Evolutionary conservation across 2,329 filamentous ascomycete genomes (phyloP).

Genomic region (Trichothecium sympodiale): DNA sequence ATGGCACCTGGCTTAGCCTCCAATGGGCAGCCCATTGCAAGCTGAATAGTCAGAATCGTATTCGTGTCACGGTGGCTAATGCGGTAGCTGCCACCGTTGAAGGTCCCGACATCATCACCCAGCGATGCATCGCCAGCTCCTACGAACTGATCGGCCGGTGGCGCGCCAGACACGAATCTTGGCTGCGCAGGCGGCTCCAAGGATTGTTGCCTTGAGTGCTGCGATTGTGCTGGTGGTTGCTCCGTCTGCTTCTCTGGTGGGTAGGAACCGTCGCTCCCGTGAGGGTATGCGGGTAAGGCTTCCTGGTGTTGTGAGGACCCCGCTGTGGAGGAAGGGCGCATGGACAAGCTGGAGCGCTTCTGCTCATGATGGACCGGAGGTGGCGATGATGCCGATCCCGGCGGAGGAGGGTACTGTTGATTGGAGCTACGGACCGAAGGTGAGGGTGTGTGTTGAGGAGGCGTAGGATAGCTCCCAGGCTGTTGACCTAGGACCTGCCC

Average conservation of each 20-base stretch:
- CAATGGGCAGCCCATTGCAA: slow-evolving; percentile 81
- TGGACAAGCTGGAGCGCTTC: slow-evolving; percentile 9
- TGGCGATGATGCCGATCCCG: slow-evolving; percentile 14
- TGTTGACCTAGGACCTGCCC: slow-evolving; percentile 5
- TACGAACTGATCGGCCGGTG: slow-evolving; percentile 44
- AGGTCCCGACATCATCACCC: slow-evolving; percentile 83
- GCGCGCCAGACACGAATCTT: slow-evolving; percentile 26
- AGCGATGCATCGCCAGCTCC: slow-evolving; percentile 41
- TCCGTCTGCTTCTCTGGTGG: slow-evolving; percentile 20
- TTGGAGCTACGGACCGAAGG: slow-evolving; percentile 7
- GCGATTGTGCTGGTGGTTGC: slow-evolving; percentile 9
- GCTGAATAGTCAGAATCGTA: slow-evolving; percentile 76
- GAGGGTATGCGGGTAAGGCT: slow-evolving; percentile 16
- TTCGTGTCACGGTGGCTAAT: slow-evolving; percentile 90
- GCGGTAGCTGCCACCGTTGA: slow-evolving; percentile 90
- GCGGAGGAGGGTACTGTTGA: slow-evolving; percentile 11
- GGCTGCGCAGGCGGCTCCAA: slow-evolving; percentile 12
- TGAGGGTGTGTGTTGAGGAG: slow-evolving; percentile 11
- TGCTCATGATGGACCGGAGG: slow-evolving; percentile 11
- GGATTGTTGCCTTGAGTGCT: slow-evolving; percentile 6
- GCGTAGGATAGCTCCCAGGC: slow-evolving; percentile 6
- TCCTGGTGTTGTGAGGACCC: slow-evolving; percentile 15
- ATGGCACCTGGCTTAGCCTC: slow-evolving; percentile 75
- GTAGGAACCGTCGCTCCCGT: slow-evolving; percentile 9
- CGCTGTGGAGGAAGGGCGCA: slow-evolving; percentile 12